Evolutionary conservation across 345 rosid genomes (phyloP).

Genomic region (Syzygium oleosum): DNA sequence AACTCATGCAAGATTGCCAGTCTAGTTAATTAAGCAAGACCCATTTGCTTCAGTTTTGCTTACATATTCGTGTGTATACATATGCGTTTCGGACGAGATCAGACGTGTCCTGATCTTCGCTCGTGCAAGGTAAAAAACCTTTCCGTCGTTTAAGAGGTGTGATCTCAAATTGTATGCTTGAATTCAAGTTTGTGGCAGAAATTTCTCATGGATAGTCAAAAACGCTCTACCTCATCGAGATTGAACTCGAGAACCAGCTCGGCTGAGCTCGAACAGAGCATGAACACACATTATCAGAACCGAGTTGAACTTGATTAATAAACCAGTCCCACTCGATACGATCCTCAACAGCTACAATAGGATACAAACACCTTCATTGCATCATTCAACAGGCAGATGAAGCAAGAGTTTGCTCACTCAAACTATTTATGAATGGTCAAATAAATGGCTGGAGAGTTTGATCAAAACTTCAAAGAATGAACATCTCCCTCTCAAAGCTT

Average conservation of each 20-base stretch:
- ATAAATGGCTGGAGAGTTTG: not conserved
- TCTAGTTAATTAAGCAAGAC: not conserved
- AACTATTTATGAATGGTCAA: not conserved
- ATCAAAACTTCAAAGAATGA: not conserved
- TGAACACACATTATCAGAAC: not conserved
- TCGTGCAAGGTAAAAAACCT: not conserved
- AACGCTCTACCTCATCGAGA: not conserved
- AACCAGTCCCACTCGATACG: not conserved
- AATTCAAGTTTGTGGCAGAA: not conserved
- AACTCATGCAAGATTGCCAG: not conserved
- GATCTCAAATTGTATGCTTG: not conserved
- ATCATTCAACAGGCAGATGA: not conserved
- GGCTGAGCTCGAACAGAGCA: not conserved
- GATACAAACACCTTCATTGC: not conserved
- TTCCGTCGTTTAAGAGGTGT: not conserved
- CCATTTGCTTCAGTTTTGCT: not conserved
- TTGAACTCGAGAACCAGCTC: not conserved
- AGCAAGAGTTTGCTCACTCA: not conserved
- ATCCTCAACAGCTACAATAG: not conserved
- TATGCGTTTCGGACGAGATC: not conserved
- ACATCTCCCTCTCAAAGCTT: not conserved
- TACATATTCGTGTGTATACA: not conserved
- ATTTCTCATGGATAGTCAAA: not conserved
- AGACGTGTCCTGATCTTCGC: accelerated
- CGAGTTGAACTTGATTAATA: not conserved